These are phyloP conservation scores for Phytophthora colocasiae DNA, from an alignment of 352 stramenopile genomes.

Conservation along the genomic window DNA sequence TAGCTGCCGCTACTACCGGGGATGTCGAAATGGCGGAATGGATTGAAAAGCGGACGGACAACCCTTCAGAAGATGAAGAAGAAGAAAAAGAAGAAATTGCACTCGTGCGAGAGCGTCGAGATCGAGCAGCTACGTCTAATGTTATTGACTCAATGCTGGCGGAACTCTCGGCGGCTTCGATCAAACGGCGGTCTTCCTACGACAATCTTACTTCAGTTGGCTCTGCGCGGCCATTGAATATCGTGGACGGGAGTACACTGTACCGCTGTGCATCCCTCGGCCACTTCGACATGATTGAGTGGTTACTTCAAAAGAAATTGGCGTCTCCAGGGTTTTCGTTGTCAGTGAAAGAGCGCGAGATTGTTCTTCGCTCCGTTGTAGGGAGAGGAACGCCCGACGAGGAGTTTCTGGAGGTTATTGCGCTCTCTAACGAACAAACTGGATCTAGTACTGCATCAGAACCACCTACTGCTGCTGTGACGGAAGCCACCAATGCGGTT, in stretches of 20 bases:
- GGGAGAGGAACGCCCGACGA: slow-evolving; percentile 22
- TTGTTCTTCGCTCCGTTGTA: slow-evolving; percentile 36
- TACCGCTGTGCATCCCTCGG: slow-evolving; percentile 24
- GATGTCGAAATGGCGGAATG: slow-evolving; percentile 45
- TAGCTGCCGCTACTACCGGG: slow-evolving; percentile 30
- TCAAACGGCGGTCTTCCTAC: slow-evolving; percentile 31
- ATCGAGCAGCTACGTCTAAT: slow-evolving; percentile 28
- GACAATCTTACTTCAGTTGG: slow-evolving; percentile 23
- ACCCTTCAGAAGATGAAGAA: not conserved
- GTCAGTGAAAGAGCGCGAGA: slow-evolving; percentile 32
- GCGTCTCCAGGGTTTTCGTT: slow-evolving; percentile 27
- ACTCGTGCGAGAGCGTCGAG: slow-evolving; percentile 19
- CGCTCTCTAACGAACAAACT: not conserved
- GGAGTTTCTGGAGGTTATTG: slow-evolving; percentile 16
- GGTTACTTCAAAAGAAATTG: slow-evolving; percentile 33
- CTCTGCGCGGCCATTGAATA: slow-evolving; percentile 21
- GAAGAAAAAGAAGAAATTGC: slow-evolving; percentile 8
- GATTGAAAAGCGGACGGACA: slow-evolving; percentile 29
- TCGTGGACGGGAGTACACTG: slow-evolving; percentile 34
- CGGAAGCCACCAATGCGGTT: slow-evolving; percentile 1
- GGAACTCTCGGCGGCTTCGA: slow-evolving; percentile 6
- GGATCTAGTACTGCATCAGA: not conserved
- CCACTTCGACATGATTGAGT: slow-evolving; percentile 43
- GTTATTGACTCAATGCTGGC: slow-evolving; percentile 18
- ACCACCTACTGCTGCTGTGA: slow-evolving; percentile 16